Base-by-base conservation (phyloP, 1,139 yeast genomes). In the Meyerozyma guilliermondii region DNA sequence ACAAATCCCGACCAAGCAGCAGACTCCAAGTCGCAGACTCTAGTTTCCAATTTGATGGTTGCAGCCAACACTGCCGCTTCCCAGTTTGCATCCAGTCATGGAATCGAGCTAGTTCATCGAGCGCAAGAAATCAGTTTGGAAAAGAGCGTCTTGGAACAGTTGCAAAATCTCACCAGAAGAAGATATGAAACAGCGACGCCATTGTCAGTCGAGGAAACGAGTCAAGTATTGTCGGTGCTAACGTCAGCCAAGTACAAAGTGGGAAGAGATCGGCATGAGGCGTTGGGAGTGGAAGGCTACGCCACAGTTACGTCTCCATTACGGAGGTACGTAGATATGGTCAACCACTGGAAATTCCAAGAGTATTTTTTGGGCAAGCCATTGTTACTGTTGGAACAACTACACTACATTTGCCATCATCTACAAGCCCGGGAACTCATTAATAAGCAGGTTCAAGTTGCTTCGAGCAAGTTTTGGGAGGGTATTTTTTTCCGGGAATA, bases 271-370 rank as follows among this genome's bases (percentile, higher is more conserved):
- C 59, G 60, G 0, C 97, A 91, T 60, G 69, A 71, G 26, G 78
- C 85, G 45, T 64, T 89, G 38, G 96, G 95, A 2, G 63, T 84
- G 9, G 59, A 63, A 0, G 61, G 67, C 11, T 89, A 92, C 56
- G 72, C 86, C 7, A 87, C 88, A 33, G 82, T 87, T 3, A 89
- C 98, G 0, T 89, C 97, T 0, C 98, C 98, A 1, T 70, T 92
- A 48, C 71, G 98, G 61, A 68, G 98, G 50, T 85, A 78, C 52
- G 82, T 83, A n/a, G 98, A 92, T 60, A 65, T 89, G 53, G 59
- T 89, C 6, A 82, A 83, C 51, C 97, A 89, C 54, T 78, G 92
- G 78, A 80, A 58, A 43, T 53, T 71, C 38, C 71, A 69, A 44
- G 64, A 58, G 36, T 50, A 47, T 47, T 47, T 60, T 22, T 44